Conservation (phyloP, 1,284 basidiomycete genomes). For the Apiotrichum porosum region DNA sequence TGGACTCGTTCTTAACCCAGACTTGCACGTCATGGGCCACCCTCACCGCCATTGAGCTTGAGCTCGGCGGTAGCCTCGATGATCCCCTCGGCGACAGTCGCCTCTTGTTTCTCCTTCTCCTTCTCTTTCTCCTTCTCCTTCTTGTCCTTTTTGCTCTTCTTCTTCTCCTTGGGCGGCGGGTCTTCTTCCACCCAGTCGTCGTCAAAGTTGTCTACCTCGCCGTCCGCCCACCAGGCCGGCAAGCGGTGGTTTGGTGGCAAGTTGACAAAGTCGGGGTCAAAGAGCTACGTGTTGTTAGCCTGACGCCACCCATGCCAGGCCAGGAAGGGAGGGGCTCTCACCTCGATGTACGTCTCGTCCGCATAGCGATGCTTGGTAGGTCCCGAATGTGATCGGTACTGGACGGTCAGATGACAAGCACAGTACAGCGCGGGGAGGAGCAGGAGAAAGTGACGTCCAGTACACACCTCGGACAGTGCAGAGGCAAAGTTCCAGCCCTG, state of each 20-base stretch:
- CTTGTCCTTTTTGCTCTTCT: constrained; percentile 16
- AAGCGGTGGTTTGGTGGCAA: constrained; percentile 29
- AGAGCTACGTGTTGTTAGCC: constrained; percentile 31
- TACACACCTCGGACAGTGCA: constrained; percentile 38
- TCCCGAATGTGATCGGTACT: constrained; percentile 45
- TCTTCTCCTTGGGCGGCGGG: constrained; percentile 16
- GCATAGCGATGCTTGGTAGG: constrained; percentile 42
- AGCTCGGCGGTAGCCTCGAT: too few relatives aligned
- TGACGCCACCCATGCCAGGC: too few relatives aligned
- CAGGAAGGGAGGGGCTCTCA: too few relatives aligned
- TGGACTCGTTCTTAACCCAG: too few relatives aligned
- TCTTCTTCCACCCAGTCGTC: constrained; percentile 18
- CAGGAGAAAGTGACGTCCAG: too few relatives aligned
- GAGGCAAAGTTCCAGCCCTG: constrained; percentile 49
- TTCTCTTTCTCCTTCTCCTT: constrained; percentile 3
- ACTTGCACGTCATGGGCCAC: too few relatives aligned
- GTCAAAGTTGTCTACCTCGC: constrained; percentile 8
- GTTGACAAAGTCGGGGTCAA: constrained; percentile 45
- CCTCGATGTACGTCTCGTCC: constrained; percentile 49
- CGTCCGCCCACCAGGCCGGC: constrained; percentile 33
- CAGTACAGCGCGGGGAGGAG: too few relatives aligned
- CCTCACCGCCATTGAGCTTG: too few relatives aligned
- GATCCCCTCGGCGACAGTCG: too few relatives aligned
- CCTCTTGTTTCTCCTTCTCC: not conserved
- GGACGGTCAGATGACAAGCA: too few relatives aligned